A percentile compares a stretch with the other conserved stretches of the same genome.
Conservation (phyloP, 352 stramenopile species). For the Phytophthora sansomeana region DNA sequence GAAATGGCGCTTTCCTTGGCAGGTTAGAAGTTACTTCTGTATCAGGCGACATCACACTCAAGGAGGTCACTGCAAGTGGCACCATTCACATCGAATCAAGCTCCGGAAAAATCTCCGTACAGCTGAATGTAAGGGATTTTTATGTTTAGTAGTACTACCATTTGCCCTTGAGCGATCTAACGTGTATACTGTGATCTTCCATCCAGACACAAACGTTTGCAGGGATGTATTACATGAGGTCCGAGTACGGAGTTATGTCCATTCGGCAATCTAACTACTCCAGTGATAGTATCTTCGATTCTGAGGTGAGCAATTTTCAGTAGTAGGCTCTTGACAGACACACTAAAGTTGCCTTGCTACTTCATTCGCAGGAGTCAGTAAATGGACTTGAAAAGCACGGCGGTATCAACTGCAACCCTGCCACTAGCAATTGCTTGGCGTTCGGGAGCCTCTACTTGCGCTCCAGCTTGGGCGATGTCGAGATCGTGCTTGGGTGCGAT, state of each 20-base stretch:
- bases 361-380: constrained; percentile 16
- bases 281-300: constrained; percentile 48
- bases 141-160: neutral
- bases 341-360: neutral
- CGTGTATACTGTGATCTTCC: neutral
- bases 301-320: constrained; percentile 29
- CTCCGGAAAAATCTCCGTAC: constrained; percentile 67
- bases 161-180: neutral
- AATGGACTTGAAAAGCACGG: constrained; percentile 56
- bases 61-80: constrained; percentile 58
- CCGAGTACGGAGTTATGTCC: constrained; percentile 61
- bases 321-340: neutral
- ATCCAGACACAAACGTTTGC: constrained; percentile 59
- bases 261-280: constrained; percentile 70
- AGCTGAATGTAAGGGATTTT: constrained; percentile 44
- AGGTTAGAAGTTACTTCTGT: constrained; percentile 69
- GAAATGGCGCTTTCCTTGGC: constrained; percentile 73
- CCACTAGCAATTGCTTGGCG: constrained; percentile 62
- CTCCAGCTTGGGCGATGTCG: constrained; percentile 66
- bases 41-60: constrained; percentile 61
- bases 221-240: constrained; percentile 74
- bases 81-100: constrained; percentile 73
- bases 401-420: constrained; percentile 71
- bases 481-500: constrained; percentile 76
- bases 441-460: constrained; percentile 72